Evolutionary conservation across 2,329 filamentous ascomycete species (phyloP).

Genomic region (Ceratocystis papillata): DNA sequence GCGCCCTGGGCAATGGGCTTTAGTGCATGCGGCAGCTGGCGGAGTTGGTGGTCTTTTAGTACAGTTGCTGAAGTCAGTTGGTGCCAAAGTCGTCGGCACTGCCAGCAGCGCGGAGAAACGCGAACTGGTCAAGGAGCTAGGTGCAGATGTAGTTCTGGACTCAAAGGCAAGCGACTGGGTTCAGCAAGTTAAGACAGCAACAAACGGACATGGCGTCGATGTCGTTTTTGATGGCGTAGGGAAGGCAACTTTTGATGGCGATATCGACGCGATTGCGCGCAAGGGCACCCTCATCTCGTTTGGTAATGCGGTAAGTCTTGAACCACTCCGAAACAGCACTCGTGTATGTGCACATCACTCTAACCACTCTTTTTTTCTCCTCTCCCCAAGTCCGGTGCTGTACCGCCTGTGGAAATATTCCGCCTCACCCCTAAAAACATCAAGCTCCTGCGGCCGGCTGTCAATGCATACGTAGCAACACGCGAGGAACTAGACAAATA

Average conservation of each 20-base stretch:
- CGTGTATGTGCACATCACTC: neutral
- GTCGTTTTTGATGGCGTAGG: slow-evolving; percentile 82
- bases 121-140: slow-evolving; percentile 55
- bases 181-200: slow-evolving; percentile 54
- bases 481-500: slow-evolving; percentile 63
- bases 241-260: slow-evolving; percentile 70
- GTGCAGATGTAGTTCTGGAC: slow-evolving; percentile 56
- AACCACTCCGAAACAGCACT: neutral
- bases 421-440: slow-evolving; percentile 62
- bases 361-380: neutral
- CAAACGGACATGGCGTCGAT: slow-evolving; percentile 58
- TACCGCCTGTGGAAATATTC: slow-evolving; percentile 52
- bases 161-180: slow-evolving; percentile 44
- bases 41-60: slow-evolving; percentile 67
- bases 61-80: slow-evolving; percentile 61
- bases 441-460: slow-evolving; percentile 61
- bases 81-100: slow-evolving; percentile 69
- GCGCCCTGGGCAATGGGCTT: slow-evolving; percentile 64
- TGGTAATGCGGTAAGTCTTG: slow-evolving; percentile 58
- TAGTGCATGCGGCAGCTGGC: slow-evolving; percentile 78
- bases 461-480: slow-evolving; percentile 60
- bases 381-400: slow-evolving; percentile 48
- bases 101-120: slow-evolving; percentile 64
- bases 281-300: slow-evolving; percentile 72
- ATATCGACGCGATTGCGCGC: slow-evolving; percentile 59